phyloP scores from a whole-genome alignment of 1,139 yeast genomes.

The Saccharomycopsis hybrid region DNA sequence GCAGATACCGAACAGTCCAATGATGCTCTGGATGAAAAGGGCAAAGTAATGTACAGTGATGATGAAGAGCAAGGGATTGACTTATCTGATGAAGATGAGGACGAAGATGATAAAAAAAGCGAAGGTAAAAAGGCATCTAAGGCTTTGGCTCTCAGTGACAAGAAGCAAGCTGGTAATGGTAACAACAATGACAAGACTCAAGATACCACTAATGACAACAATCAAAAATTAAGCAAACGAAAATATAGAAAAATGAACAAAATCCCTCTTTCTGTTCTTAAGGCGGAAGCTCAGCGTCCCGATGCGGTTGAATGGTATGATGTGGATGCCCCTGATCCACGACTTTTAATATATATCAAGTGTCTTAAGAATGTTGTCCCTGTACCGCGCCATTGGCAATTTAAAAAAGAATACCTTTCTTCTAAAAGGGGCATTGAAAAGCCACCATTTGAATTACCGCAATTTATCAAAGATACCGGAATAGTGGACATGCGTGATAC shows the following conservation, averaged over 20 bases:
- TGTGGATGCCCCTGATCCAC: constrained; percentile 78
- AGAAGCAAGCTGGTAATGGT: too few species aligned
- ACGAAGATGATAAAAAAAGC: constrained; percentile 23
- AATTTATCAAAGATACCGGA: constrained; percentile 75
- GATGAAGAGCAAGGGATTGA: constrained; percentile 13
- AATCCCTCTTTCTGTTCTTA: constrained; percentile 63
- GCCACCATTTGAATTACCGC: constrained; percentile 71
- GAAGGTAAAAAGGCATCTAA: too few species aligned
- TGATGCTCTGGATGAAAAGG: constrained; percentile 24
- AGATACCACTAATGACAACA: constrained; percentile 7
- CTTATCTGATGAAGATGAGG: constrained; percentile 11
- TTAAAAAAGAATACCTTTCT: constrained; percentile 72
- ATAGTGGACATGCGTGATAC: constrained; percentile 79
- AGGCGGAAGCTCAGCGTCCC: constrained; percentile 54
- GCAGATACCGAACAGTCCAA: constrained; percentile 20
- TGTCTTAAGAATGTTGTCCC: constrained; percentile 61
- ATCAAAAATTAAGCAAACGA: constrained; percentile 30
- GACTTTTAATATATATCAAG: constrained; percentile 57
- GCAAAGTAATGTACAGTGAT: constrained; percentile 18
- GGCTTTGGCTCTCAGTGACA: too few species aligned
- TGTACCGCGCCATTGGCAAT: constrained; percentile 83
- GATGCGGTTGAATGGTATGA: constrained; percentile 84
- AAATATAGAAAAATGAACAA: constrained; percentile 47
- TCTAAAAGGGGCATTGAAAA: constrained; percentile 65
- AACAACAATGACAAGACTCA: not conserved